Evolutionary conservation across 345 rosid genomes (phyloP).

Genomic region (Euphorbia lathyris): DNA sequence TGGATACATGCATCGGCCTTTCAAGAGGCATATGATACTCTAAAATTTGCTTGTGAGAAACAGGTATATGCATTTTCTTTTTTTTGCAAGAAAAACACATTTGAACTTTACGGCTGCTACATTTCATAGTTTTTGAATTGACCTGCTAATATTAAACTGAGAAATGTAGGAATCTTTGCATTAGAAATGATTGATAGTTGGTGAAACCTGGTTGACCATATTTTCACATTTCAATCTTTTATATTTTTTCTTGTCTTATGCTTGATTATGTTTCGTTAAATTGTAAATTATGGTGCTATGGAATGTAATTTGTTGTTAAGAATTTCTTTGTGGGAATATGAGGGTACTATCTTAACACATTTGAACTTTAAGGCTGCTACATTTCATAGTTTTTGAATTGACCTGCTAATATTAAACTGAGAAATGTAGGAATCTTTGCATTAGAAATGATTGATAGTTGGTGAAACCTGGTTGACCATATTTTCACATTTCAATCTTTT

Average conservation of each 20-base stretch:
- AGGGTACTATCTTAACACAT: not conserved
- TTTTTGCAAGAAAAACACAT: not conserved
- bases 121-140: not conserved
- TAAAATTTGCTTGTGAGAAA: constrained; percentile 61
- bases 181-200: not conserved
- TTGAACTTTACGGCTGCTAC: not conserved
- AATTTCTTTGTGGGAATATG: not conserved
- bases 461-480: constrained; percentile 7
- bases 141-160: not conserved
- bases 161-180: not conserved
- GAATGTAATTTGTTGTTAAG: not conserved
- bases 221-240: no score
- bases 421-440: not conserved
- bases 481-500: no score
- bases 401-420: not conserved
- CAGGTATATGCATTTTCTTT: constrained; percentile 38
- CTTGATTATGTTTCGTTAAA: not conserved
- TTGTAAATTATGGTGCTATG: not conserved
- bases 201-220: constrained; percentile 7
- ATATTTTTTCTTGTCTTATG: not conserved
- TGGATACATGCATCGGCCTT: constrained; percentile 91
- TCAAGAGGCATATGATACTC: constrained; percentile 64
- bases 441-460: not conserved
- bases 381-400: not conserved
- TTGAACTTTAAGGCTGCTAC: not conserved